Base-by-base conservation (phyloP, 2,329 filamentous ascomycete species). In the Epichloe elymi region DNA sequence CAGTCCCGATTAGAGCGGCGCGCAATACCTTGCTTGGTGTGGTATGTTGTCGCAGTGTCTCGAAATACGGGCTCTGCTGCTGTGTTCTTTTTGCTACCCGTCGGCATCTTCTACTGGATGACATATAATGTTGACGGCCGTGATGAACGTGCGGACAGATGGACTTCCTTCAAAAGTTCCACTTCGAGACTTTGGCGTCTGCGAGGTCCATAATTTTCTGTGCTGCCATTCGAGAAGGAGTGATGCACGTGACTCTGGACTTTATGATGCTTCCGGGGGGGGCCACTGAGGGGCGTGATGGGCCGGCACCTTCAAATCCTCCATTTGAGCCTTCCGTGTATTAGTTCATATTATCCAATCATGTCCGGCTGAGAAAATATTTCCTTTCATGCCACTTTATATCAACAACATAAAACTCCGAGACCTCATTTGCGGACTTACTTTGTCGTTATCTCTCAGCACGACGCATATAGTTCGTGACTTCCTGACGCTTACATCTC, bases 261-360 rank as follows among this genome's bases (percentile, higher is more conserved):
- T 51, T 51, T 47, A 42, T 49, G 50, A 56, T 56, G 53, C 47
- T 53, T 52, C 54, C 52, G 46, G 54, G 54, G 54, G 54, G 49
- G 46, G 46, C 26, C n/a, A 46, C 40, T 57, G 56, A 57, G 58
- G 59, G 57, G 57, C 56, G 44, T 46, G 48, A 58, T 58, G 54
- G 50, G 54, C 51, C 52, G 57, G 58, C 51, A 51, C 52, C 55
- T 55, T 55, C 54, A 55, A 53, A 56, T 56, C 56, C 54, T 54
- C 55, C 54, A 54, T 56, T 55, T 56, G 55, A 56, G 54, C 57
- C 52, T 56, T 55, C 51, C 54, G 50, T 55, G 51, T 52, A 46
- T 52, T 46, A 50, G 53, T 54, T 57, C 51, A 54, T 55, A 51
- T 26, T 52, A 45, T 46, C 48, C 51, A 55, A 50, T 57, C 53